Conservation (phyloP, 768 basidiomycete species). For the Tephrocybe sp. region DNA sequence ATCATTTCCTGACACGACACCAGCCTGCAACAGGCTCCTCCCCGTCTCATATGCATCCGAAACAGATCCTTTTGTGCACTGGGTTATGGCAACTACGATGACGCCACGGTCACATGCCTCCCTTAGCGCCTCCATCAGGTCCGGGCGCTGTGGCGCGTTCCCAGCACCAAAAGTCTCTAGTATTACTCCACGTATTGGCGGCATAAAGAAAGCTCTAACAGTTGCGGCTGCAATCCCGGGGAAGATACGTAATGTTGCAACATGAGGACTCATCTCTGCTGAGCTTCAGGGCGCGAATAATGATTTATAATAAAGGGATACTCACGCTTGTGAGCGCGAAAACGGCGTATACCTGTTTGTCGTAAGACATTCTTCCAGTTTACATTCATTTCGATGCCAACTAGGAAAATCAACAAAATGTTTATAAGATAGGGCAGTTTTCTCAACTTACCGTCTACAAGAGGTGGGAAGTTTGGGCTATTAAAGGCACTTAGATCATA, state of each 20-base stretch:
- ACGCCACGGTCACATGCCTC: slow-evolving; percentile 83
- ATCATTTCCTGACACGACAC: slow-evolving; percentile 83
- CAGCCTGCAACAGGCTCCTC: slow-evolving; percentile 63
- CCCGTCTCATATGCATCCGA: slow-evolving; percentile 84
- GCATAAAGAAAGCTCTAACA: slow-evolving; percentile 71
- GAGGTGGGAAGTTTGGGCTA: slow-evolving; percentile 81
- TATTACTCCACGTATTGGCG: slow-evolving; percentile 79
- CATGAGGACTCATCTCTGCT: slow-evolving; percentile 76
- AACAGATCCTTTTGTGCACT: slow-evolving; percentile 86
- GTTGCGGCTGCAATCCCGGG: slow-evolving; percentile 82
- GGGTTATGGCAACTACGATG: slow-evolving; percentile 89
- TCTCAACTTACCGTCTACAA: slow-evolving; percentile 68
- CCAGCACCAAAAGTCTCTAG: slow-evolving; percentile 93
- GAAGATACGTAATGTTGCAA: slow-evolving; percentile 83
- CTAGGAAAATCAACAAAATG: slow-evolving; percentile 34
- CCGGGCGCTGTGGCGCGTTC: slow-evolving; percentile 83
- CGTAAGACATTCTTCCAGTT: slow-evolving; percentile 89
- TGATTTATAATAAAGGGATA: neutral
- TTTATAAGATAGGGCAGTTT: neutral
- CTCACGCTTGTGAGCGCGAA: slow-evolving; percentile 78
- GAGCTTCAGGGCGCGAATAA: neutral
- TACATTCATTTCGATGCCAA: slow-evolving; percentile 88
- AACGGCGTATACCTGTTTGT: slow-evolving; percentile 75
- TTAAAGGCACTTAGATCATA: slow-evolving; percentile 82
- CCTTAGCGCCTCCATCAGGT: slow-evolving; percentile 73